Percentiles rank a stretch among this genome's conserved stretches.
These are phyloP conservation scores for Fraxinus cuspidata DNA, from an alignment of 257 asterid genomes.

Conservation along the genomic window DNA sequence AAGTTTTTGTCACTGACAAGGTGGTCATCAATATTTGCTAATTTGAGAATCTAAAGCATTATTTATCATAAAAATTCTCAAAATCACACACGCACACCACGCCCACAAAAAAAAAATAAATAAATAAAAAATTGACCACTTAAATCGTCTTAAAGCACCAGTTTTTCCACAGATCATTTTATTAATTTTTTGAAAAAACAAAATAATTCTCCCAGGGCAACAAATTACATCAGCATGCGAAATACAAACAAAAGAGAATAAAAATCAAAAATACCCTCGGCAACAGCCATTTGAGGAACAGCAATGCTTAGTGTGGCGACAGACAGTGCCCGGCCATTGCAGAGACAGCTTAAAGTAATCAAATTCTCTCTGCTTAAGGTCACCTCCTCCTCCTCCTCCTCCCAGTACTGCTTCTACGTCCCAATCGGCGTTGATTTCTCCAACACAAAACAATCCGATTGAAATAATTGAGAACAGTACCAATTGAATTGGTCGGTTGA, in stretches of 20 bases:
- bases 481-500: conserved; percentile 27
- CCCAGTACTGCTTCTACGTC: conserved; percentile 32
- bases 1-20: background rate
- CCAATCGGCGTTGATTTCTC: conserved; percentile 37
- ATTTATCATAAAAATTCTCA: background rate
- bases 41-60: background rate
- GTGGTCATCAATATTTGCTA: background rate
- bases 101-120: background rate
- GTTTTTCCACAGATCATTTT: background rate
- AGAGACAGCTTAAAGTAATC: conserved; percentile 80
- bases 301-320: conserved; percentile 58
- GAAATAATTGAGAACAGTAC: conserved; percentile 32
- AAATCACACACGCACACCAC: background rate
- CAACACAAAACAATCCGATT: conserved; percentile 36
- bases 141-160: no score
- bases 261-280: conserved; percentile 48
- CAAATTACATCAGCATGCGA: background rate
- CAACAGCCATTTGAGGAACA: conserved; percentile 83
- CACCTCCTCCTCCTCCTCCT: conserved; percentile 23
- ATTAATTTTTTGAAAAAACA: background rate
- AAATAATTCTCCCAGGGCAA: background rate
- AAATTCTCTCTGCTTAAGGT: conserved; percentile 57
- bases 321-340: conserved; percentile 81
- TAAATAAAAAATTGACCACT: no score
- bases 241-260: background rate